Evolutionary conservation across 148 eudicot species (phyloP).

Genomic region (Salicornia ramosissima): DNA sequence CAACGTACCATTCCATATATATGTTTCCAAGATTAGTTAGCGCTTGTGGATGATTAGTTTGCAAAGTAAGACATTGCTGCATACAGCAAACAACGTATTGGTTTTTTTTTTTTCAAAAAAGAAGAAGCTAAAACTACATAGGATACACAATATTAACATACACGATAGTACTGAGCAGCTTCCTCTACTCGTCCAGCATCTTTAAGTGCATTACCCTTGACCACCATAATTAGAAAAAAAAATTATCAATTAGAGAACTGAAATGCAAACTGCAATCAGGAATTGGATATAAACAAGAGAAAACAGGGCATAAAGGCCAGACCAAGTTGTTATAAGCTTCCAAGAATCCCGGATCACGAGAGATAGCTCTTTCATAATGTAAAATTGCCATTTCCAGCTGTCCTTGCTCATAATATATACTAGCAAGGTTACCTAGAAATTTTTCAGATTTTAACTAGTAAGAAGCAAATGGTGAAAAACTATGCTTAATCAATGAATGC

Average conservation of each 20-base stretch:
- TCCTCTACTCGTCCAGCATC: slow-evolving; percentile 86
- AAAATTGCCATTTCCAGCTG: slow-evolving; percentile 79
- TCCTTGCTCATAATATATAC: slow-evolving; percentile 82
- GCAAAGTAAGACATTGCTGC: slow-evolving; percentile 90
- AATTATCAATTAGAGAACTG: neutral
- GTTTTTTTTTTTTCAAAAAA: slow-evolving; percentile 22
- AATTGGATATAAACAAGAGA: neutral
- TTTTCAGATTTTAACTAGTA: neutral
- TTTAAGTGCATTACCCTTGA: slow-evolving; percentile 88
- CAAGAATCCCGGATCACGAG: slow-evolving; percentile 72
- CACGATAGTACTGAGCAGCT: slow-evolving; percentile 77
- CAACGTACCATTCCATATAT: slow-evolving; percentile 84
- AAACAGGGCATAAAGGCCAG: slow-evolving; percentile 12
- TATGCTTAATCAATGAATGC: neutral
- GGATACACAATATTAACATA: slow-evolving; percentile 29
- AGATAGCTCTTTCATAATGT: slow-evolving; percentile 75
- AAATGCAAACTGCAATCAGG: slow-evolving; percentile 6
- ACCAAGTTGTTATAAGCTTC: slow-evolving; percentile 98
- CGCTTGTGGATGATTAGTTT: slow-evolving; percentile 92
- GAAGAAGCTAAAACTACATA: neutral
- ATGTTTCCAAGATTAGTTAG: slow-evolving; percentile 94
- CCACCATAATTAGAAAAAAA: slow-evolving; percentile 11
- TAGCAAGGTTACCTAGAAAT: slow-evolving; percentile 74
- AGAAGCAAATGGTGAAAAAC: neutral
- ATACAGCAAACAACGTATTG: slow-evolving; percentile 19